Evolutionary conservation across 1,284 basidiomycete species (phyloP).

Genomic region (Earliella scabrosa): DNA sequence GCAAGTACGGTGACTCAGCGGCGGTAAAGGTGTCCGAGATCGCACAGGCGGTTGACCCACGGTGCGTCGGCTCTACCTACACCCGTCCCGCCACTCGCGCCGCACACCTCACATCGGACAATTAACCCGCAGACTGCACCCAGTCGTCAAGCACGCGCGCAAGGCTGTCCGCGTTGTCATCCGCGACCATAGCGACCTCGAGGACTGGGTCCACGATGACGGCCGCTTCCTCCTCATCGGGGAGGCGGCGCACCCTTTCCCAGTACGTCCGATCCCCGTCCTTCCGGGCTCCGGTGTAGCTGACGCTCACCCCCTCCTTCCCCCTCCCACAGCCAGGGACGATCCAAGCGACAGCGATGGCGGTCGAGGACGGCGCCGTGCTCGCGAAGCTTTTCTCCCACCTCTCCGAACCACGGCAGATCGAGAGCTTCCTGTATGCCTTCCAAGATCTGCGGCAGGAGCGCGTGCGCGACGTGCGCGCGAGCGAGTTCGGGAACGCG

Average conservation of each 20-base stretch:
- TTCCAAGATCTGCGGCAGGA: slow-evolving; percentile 51
- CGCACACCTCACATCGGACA: no score
- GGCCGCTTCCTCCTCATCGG: slow-evolving; percentile 32
- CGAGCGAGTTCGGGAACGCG: slow-evolving; percentile 26
- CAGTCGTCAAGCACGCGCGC: slow-evolving; percentile 34
- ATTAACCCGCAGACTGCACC: slow-evolving; percentile 41
- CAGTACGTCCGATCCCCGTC: slow-evolving; percentile 41
- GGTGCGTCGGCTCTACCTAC: slow-evolving; percentile 35
- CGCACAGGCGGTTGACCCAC: slow-evolving; percentile 36
- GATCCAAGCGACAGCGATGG: slow-evolving; percentile 45
- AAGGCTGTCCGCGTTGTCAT: slow-evolving; percentile 18
- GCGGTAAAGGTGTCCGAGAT: slow-evolving; percentile 8
- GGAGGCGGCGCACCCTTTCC: slow-evolving; percentile 55
- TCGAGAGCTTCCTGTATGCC: slow-evolving; percentile 53
- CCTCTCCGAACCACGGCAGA: slow-evolving; percentile 52
- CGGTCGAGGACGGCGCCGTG: slow-evolving; percentile 58
- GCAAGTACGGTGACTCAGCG: slow-evolving; percentile 18
- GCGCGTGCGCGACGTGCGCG: slow-evolving; percentile 22
- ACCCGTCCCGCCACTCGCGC: neutral
- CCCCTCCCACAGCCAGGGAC: slow-evolving; percentile 33
- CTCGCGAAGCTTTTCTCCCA: slow-evolving; percentile 64
- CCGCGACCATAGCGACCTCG: slow-evolving; percentile 27
- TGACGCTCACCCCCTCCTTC: slow-evolving; percentile 35
- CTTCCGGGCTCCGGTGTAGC: slow-evolving; percentile 8
- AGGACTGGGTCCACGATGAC: slow-evolving; percentile 34